Base-by-base conservation (phyloP, 495 filamentous ascomycete genomes). In the Aspergillus campestris region DNA sequence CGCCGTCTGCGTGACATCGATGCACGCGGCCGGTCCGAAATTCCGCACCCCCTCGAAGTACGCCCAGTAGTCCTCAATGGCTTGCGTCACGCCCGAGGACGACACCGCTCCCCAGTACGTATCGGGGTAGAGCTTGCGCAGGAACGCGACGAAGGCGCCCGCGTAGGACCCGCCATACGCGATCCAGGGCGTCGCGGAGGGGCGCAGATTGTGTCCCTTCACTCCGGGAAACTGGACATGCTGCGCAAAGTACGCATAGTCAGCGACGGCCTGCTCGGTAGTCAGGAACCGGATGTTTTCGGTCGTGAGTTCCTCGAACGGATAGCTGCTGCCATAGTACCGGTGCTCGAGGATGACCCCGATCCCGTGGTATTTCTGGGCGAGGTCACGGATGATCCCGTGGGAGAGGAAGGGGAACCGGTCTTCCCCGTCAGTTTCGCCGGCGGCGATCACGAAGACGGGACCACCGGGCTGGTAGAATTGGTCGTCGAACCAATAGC, bases 81-180 rank as follows among this genome's bases (percentile, higher is more conserved):
- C 83, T 44, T 77, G 71, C 0, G 81, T 82, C 3, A 87, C 84
- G 1, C 80, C 84, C 4, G 83, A 86, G 0, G 80, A 83, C 0
- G 80, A 78, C 31, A 89, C 84, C 0, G 82, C 73, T 52, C 78
- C 85, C 64, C 67, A 84, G 63, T 79, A 87, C 18, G 77, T 63
- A 30, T 84, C 77, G 0, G 84, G 84, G 57, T 88, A 87, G 35
- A 79, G 49, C 42, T 77, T 78, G 3, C 85, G 75, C 30, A 86
- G 57, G 55, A 89, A 82, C 1, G 85, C 84, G 30, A 78, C 79
- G 46, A 85, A 81, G 8, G 78, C 79, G 11, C 85, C 85, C 12
- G 84, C 81, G 53, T 89, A 89, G 5, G 80, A 84, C 1, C 83
- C 84, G 2, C 85, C 85, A 48, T 87, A 89, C 0, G 73, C 78